Conservation (phyloP, 2,329 filamentous ascomycete genomes). For the Didymellaceae sp. region DNA sequence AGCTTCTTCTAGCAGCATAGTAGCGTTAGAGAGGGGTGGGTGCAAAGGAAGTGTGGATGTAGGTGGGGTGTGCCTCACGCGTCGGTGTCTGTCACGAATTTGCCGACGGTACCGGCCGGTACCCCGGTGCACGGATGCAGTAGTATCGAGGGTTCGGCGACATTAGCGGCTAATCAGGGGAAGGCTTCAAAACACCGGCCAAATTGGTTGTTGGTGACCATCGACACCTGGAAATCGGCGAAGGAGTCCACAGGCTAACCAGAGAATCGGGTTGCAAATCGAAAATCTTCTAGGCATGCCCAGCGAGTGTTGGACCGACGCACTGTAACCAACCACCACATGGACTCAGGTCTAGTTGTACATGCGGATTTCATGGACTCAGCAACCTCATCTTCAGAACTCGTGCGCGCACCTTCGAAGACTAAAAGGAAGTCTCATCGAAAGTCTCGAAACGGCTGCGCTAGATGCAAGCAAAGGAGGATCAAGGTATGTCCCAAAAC, state of each 20-base stretch:
- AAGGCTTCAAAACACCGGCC: too few relatives aligned
- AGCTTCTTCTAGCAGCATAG: constrained; percentile 3
- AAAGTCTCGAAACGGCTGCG: background rate
- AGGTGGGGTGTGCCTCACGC: background rate
- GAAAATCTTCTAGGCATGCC: too few relatives aligned
- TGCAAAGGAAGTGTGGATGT: background rate
- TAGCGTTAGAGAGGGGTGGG: background rate
- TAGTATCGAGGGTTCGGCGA: too few relatives aligned
- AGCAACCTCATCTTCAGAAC: background rate
- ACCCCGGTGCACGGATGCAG: too few relatives aligned
- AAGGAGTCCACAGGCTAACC: too few relatives aligned
- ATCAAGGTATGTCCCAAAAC: background rate
- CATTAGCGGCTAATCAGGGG: too few relatives aligned
- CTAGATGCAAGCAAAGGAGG: background rate
- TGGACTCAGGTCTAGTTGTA: too few relatives aligned
- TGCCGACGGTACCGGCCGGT: background rate
- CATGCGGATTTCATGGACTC: too few relatives aligned
- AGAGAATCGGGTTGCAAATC: too few relatives aligned
- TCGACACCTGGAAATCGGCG: too few relatives aligned
- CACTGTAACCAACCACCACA: background rate
- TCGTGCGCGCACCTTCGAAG: background rate
- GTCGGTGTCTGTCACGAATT: background rate
- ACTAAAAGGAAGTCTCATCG: background rate
- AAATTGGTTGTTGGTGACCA: too few relatives aligned
- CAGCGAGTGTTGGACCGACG: too few relatives aligned